Evolutionary conservation across 2,329 filamentous ascomycete genomes (phyloP), one percentile per base, ranked within the genome.

Genomic region (Fusarium zealandicum): DNA sequence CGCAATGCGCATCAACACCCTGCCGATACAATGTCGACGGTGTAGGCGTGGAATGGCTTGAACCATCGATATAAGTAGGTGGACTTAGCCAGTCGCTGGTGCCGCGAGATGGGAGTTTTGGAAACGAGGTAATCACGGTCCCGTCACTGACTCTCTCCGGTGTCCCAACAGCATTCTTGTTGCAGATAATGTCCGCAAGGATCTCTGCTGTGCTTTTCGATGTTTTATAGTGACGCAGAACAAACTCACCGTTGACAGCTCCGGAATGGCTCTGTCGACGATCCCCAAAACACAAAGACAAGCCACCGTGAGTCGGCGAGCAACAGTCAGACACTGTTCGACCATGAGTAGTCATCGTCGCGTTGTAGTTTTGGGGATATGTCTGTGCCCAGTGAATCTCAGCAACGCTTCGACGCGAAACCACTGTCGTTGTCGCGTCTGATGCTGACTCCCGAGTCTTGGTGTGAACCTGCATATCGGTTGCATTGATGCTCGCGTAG

Each of bases 91-190:
- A 72, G 5, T 75, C 73, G 9, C 60, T 52, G 1, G 72, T 75
- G 33, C 66, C 70, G 5, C 72, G 68, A 9, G 68, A 63, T 9
- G 54, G 59, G 8, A 76, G 61, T 18, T 65, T 62, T 11, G 72
- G 72, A 42, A 75, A 76, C 9, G 70, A 75, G 2, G 67, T 71
- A 6, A 75, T 72, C n/a, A 63, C 64, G 14, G 65, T 63, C 6
- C 60, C 57, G 27, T 61, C 50, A 20, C 57, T 64, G 4, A 60
- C 46, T 25, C 50, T 57, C 13, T 59, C 42, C 30, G 58, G 51
- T 28, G 53, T 45, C n/a, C 53, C 49, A 9, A 51, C 54, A 27
- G 7, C 22, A 25, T 45, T 57, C 11, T 57, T 63, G 14, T 57
- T 53, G 18, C 58, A 63, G 43, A 55, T 49, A 16, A 64, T 64